Base-by-base conservation (phyloP, 345 rosid species). In the Gossypium mustelinum region DNA sequence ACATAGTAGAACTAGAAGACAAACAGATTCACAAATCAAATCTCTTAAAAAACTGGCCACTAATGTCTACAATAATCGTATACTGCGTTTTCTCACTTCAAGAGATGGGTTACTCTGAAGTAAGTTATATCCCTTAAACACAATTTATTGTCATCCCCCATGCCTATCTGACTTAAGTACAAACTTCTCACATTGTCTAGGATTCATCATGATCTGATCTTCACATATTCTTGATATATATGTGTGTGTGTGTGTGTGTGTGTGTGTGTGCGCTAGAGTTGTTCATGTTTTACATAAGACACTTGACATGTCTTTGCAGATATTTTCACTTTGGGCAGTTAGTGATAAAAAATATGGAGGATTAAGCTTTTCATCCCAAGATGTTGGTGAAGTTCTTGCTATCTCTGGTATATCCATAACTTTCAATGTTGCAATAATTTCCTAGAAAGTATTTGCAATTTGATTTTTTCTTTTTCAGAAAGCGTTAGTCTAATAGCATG, bases 71-170 rank as follows among this genome's bases (percentile, higher is more conserved):
- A 25, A 82, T 89, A 75, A 65, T 84, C 12, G 86, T 86, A 11
- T 87, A 89, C 72, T 89, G 90, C 60, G 84, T 89, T 70, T 89
- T 87, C 73, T 87, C 91, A 7, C 87, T 87, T 48, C 90, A 89
- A 59, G 90, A 89, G 80, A 85, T 89, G 47, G 94, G 90, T 77
- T 89, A 89, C 66, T 68, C 82, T 13, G 91, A 89, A 83, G 94
- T 86, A 78, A 78, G 83, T 41, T 64, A 43, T 61, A 43, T 39
- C 48, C 48, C 68, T 62, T 16, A 7, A 61, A 29, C 22, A 34
- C 11, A 6, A 62, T 34, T n/a, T 34, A 62, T 3, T 7, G 2
- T 41, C 69, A 10, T 45, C 3, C 27, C 65, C 18, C 14, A 27
- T 34, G 39, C 39, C 39, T 34, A 34, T 34, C 39, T 34, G 41